A percentile compares a stretch with the other conserved stretches of the same genome.
phyloP scores from a whole-genome alignment of 2,329 filamentous ascomycete genomes.

The Paraphaeosphaeria sporulosa region DNA sequence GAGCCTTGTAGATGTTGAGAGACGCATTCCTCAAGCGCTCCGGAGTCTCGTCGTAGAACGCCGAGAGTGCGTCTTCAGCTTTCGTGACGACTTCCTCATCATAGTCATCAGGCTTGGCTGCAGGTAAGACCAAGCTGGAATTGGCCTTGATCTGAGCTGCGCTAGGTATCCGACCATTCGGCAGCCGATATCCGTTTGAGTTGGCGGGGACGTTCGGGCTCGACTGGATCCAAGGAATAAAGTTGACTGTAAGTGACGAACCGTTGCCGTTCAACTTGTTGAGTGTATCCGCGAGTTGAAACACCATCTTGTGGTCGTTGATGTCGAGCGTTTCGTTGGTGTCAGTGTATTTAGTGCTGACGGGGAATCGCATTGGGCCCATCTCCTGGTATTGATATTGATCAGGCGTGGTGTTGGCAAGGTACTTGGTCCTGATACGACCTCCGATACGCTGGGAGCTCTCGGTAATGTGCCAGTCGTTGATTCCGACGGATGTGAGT shows the following conservation, averaged over 20 bases:
- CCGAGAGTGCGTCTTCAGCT: constrained; percentile 28
- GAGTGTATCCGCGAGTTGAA: constrained; percentile 67
- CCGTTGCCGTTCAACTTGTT: constrained; percentile 67
- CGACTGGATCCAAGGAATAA: constrained; percentile 69
- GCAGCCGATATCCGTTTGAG: constrained; percentile 43
- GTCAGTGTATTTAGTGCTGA: constrained; percentile 56
- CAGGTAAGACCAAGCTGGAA: constrained; percentile 13
- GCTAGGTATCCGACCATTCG: constrained; percentile 45
- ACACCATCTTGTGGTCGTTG: constrained; percentile 70
- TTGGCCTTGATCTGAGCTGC: constrained; percentile 39
- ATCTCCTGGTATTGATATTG: constrained; percentile 74
- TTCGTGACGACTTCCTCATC: constrained; percentile 24
- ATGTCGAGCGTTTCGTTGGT: constrained; percentile 67
- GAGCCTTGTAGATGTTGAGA: constrained; percentile 59
- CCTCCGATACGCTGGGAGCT: constrained; percentile 68
- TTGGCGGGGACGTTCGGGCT: constrained; percentile 61
- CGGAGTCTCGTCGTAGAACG: constrained; percentile 29
- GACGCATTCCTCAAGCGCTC: constrained; percentile 50
- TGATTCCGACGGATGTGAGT: constrained; percentile 63
- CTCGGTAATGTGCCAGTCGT: constrained; percentile 69
- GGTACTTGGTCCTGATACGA: constrained; percentile 69
- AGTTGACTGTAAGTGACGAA: constrained; percentile 60
- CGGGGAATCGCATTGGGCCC: constrained; percentile 72
- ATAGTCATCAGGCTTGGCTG: constrained; percentile 21
- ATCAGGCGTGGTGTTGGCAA: constrained; percentile 64